Conservation (phyloP, 2,329 filamentous ascomycete genomes). For the Colletotrichum eleusines region DNA sequence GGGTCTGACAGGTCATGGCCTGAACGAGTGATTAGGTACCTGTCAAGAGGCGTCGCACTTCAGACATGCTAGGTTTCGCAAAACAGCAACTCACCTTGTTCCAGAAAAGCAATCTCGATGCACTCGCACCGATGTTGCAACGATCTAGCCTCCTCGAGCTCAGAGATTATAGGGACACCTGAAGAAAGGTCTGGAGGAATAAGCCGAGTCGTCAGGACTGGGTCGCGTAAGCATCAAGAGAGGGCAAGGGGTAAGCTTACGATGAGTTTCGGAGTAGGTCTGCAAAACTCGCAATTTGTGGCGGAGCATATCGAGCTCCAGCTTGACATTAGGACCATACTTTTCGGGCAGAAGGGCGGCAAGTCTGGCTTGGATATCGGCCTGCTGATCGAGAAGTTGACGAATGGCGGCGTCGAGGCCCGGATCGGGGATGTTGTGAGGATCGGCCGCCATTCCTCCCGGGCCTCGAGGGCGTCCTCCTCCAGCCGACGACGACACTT, state of each 20-base stretch:
- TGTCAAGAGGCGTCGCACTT: background rate
- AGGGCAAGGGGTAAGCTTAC: constrained; percentile 54
- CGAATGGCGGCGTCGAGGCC: constrained; percentile 59
- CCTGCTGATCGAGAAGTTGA: constrained; percentile 64
- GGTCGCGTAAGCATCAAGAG: constrained; percentile 23
- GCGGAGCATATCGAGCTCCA: constrained; percentile 67
- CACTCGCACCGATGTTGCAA: constrained; percentile 71
- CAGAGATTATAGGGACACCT: constrained; percentile 61
- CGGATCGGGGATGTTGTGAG: constrained; percentile 48
- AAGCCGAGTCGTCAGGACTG: background rate
- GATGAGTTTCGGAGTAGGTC: constrained; percentile 61
- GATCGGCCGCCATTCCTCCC: constrained; percentile 44
- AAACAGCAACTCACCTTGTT: constrained; percentile 55
- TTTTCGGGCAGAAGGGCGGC: constrained; percentile 61
- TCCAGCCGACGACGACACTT: constrained; percentile 35
- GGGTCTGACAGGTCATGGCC: constrained; percentile 59
- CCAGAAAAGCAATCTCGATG: constrained; percentile 65
- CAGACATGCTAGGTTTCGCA: background rate
- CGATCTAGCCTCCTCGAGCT: constrained; percentile 67
- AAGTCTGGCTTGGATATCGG: constrained; percentile 65
- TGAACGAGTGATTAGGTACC: constrained; percentile 44
- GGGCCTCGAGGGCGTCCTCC: constrained; percentile 38
- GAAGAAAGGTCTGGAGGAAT: constrained; percentile 52
- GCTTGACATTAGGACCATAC: constrained; percentile 60
- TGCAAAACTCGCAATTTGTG: constrained; percentile 66